phyloP scores from a whole-genome alignment of 805 yeast species.

The Lipomyces chichibuensis region DNA sequence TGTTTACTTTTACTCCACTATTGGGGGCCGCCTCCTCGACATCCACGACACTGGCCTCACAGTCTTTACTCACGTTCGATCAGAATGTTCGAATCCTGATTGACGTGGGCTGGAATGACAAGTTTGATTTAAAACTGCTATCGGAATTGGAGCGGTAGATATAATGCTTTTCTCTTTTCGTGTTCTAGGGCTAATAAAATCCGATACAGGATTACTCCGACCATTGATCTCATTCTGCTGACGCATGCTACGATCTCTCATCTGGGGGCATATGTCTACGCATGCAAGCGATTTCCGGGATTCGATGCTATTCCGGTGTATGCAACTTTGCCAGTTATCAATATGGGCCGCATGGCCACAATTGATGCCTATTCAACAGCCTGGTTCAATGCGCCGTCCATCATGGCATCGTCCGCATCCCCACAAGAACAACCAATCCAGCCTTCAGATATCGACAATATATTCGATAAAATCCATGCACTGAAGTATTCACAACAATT shows the following conservation, averaged over 20 bases:
- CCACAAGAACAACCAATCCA: constrained; percentile 1
- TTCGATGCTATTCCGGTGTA: constrained; percentile 65
- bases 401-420: not conserved
- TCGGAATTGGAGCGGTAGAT: constrained; percentile 23
- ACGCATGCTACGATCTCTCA: constrained; percentile 85
- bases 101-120: constrained; percentile 49
- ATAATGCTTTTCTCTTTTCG: not conserved
- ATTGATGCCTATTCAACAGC: constrained; percentile 75
- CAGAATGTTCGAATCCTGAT: constrained; percentile 42
- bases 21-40: constrained; percentile 24
- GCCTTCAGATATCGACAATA: constrained; percentile 70
- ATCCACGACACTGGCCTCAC: constrained; percentile 35
- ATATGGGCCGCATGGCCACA: constrained; percentile 81
- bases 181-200: not conserved
- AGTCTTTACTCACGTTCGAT: constrained; percentile 44
- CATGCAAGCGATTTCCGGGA: constrained; percentile 60
- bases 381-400: constrained; percentile 55
- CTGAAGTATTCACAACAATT: constrained; percentile 81
- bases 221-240: constrained; percentile 69
- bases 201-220: constrained; percentile 20
- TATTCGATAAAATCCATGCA: constrained; percentile 69
- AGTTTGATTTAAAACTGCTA: constrained; percentile 27
- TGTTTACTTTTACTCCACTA: constrained; percentile 45
- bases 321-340: constrained; percentile 87
- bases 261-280: constrained; percentile 73